A percentile compares a stretch with the other conserved stretches of the same genome.
phyloP scores from a whole-genome alignment of 2,329 filamentous ascomycete genomes.

The Penicillium fuscoglaucum region DNA sequence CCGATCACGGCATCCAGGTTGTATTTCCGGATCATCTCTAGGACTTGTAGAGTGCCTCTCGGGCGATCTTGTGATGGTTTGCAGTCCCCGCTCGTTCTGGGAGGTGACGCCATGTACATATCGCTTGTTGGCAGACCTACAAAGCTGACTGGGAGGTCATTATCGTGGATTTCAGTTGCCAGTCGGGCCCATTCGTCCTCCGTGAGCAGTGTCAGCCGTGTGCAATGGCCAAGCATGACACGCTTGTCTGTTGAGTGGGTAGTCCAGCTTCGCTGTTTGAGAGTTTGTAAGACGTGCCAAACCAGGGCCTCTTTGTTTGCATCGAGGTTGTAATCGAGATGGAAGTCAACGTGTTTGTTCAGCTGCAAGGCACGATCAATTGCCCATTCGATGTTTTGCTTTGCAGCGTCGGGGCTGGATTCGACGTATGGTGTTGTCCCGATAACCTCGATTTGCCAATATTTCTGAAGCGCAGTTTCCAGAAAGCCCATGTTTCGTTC shows the following conservation, averaged over 20 bases:
- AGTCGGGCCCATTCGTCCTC: conserved; percentile 53
- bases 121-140: conserved; percentile 71
- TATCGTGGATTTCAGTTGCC: conserved; percentile 47
- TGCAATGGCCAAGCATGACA: conserved; percentile 67
- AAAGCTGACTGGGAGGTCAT: conserved; percentile 61
- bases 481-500: conserved; percentile 55
- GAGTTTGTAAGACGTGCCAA: conserved; percentile 54
- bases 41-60: conserved; percentile 63
- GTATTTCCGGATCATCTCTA: conserved; percentile 60
- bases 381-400: conserved; percentile 64
- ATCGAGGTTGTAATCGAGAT: conserved; percentile 69
- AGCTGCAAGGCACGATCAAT: conserved; percentile 54
- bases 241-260: conserved; percentile 45
- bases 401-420: conserved; percentile 47
- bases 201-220: conserved; percentile 60
- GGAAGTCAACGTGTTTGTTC: conserved; percentile 65
- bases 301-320: conserved; percentile 51
- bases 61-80: conserved; percentile 32
- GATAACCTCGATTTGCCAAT: conserved; percentile 56
- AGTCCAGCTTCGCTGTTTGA: conserved; percentile 55
- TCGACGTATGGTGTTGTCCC: conserved; percentile 74
- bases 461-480: conserved; percentile 42
- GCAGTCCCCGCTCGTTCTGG: conserved; percentile 3
- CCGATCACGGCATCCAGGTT: conserved; percentile 62
- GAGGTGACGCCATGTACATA: conserved; percentile 67